Conservation (phyloP, 2,329 filamentous ascomycete genomes). For the Fusarium agapanthi region DNA sequence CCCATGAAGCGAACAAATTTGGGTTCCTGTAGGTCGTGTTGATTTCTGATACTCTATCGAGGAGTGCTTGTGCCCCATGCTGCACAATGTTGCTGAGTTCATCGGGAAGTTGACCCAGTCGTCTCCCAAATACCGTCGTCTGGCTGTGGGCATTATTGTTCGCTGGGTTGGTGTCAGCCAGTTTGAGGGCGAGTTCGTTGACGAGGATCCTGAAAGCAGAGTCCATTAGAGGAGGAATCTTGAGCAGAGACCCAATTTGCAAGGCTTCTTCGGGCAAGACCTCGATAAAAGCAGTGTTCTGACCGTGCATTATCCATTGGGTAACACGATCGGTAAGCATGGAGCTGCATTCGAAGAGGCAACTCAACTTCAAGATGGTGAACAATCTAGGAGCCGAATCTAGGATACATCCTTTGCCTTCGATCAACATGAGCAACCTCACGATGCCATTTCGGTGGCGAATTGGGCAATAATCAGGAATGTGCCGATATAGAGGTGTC, state of each 20-base stretch:
- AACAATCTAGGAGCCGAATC: slow-evolving; percentile 73
- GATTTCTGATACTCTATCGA: slow-evolving; percentile 53
- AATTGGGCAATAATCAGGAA: slow-evolving; percentile 69
- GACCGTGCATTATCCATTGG: slow-evolving; percentile 65
- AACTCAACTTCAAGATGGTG: slow-evolving; percentile 71
- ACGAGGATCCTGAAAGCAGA: slow-evolving; percentile 68
- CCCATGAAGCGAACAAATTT: slow-evolving; percentile 37
- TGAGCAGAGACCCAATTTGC: slow-evolving; percentile 61
- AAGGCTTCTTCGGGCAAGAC: slow-evolving; percentile 69
- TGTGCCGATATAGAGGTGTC: slow-evolving; percentile 46
- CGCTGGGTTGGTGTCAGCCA: slow-evolving; percentile 39
- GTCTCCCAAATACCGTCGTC: slow-evolving; percentile 56
- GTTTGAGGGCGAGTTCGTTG: slow-evolving; percentile 66
- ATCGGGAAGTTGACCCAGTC: slow-evolving; percentile 59
- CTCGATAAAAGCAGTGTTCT: slow-evolving; percentile 69
- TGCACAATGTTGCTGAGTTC: slow-evolving; percentile 65
- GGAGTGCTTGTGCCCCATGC: slow-evolving; percentile 64
- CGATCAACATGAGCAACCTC: slow-evolving; percentile 66
- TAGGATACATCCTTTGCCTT: slow-evolving; percentile 62
- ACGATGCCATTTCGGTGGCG: slow-evolving; percentile 72
- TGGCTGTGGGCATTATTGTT: slow-evolving; percentile 7
- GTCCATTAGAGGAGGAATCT: slow-evolving; percentile 54
- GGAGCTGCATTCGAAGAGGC: slow-evolving; percentile 62
- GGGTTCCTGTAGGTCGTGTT: slow-evolving; percentile 46
- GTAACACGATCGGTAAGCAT: slow-evolving; percentile 59